Evolutionary conservation across 441 rosid genomes (phyloP).

Genomic region (Raphanus hybrid): DNA sequence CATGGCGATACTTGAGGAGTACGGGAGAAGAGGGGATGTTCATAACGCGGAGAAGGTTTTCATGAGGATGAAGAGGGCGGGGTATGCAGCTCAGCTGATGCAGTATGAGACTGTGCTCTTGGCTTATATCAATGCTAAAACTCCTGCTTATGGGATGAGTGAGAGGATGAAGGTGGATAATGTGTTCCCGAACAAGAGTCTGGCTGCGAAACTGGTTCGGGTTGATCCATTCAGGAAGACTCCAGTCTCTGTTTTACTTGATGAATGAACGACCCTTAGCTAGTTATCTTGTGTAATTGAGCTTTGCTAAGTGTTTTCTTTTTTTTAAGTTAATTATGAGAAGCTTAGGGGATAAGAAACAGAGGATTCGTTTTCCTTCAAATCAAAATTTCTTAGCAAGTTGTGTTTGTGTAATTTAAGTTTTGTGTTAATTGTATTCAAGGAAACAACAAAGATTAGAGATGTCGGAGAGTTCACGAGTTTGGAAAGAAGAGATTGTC

Average conservation of each 20-base stretch:
- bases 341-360: background rate
- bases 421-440: too few species aligned
- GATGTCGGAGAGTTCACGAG: background rate
- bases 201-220: slow-evolving; percentile 56
- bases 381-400: background rate
- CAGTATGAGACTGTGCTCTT: slow-evolving; percentile 59
- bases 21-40: slow-evolving; percentile 73
- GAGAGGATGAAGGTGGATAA: slow-evolving; percentile 86
- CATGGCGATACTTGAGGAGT: slow-evolving; percentile 65
- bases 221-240: slow-evolving; percentile 76
- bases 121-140: slow-evolving; percentile 64
- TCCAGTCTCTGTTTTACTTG: slow-evolving; percentile 66
- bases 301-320: too few species aligned
- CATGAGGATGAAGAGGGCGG: slow-evolving; percentile 67
- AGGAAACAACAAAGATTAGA: too few species aligned
- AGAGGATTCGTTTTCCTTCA: background rate
- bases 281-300: background rate
- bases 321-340: too few species aligned
- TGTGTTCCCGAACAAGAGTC: slow-evolving; percentile 60
- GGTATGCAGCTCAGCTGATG: slow-evolving; percentile 58
- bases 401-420: background rate
- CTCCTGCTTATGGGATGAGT: slow-evolving; percentile 77
- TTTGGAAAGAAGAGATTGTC: background rate
- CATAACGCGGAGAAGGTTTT: slow-evolving; percentile 78
- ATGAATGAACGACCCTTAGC: slow-evolving; percentile 31